Conservation (phyloP, 2,329 filamentous ascomycete species). For the Arthrocladium fulminans region DNA sequence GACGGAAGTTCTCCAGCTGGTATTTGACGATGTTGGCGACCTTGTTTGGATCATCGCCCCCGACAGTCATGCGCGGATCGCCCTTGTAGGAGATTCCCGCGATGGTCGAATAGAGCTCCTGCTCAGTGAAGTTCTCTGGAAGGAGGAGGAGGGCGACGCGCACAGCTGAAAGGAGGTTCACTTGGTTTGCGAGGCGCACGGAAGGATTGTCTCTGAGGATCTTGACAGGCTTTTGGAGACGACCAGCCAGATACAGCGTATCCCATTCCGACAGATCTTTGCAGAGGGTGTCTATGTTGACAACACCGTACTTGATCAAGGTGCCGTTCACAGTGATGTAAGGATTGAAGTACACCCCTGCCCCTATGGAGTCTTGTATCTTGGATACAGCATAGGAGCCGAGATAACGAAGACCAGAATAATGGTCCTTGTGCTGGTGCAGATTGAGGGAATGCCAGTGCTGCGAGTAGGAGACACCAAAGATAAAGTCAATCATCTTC, state of each 20-base stretch:
- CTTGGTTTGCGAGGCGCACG: constrained; percentile 88
- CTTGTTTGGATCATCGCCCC: constrained; percentile 84
- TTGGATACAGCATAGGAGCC: constrained; percentile 77
- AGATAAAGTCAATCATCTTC: constrained; percentile 98
- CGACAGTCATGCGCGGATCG: constrained; percentile 88
- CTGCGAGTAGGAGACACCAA: constrained; percentile 86
- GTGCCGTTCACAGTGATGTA: constrained; percentile 92
- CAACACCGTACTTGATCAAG: constrained; percentile 95
- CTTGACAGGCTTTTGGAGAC: constrained; percentile 95
- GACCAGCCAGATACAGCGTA: constrained; percentile 89
- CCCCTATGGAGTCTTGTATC: constrained; percentile 80
- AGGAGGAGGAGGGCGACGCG: constrained; percentile 82
- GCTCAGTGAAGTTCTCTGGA: constrained; percentile 74
- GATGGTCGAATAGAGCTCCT: constrained; percentile 81
- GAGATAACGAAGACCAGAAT: constrained; percentile 72
- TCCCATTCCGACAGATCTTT: constrained; percentile 84
- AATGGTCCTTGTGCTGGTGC: constrained; percentile 79
- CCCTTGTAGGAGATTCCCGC: constrained; percentile 89
- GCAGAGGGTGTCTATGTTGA: constrained; percentile 83
- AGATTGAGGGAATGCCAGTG: constrained; percentile 97
- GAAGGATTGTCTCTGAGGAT: constrained; percentile 89
- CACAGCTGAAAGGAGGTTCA: constrained; percentile 85
- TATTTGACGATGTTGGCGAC: constrained; percentile 88
- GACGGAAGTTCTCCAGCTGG: constrained; percentile 84
- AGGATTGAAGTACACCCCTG: constrained; percentile 95